Evolutionary conservation across 768 basidiomycete species (phyloP), one percentile per base, ranked within the genome.

Genomic region (Megacollybia marginata): DNA sequence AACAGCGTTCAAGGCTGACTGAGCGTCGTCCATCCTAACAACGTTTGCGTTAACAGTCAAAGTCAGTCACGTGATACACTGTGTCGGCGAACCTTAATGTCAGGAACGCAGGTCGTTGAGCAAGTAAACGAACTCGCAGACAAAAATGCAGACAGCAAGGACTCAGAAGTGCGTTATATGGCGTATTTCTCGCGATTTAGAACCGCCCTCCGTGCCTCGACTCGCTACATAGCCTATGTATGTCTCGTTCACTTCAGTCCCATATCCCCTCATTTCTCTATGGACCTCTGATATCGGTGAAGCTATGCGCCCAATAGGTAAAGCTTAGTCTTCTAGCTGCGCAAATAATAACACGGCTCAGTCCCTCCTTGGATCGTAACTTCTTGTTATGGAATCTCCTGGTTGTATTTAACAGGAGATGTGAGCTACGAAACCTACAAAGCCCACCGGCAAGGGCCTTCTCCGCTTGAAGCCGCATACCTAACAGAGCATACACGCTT

Each of bases 281-380:
- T 49, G 87, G 84, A 88, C 85, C 40, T 87, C 85, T 66, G 88
- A 89, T 59, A 69, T 90, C 20, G 89, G 89, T 43, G 89, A 91
- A 65, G 84, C 88, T 1, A 90, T 91, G 62, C 72, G 89, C 5
- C 28, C 28, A 44, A 28, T 19, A 28, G 15, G 15, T 40, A 15
- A 2, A 15, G 15, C 8, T 2, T 40, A 40, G 8, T 7, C 38
- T 40, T 40, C 38, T 7, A 40, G 38, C 9, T 88, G 88, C 2
- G 78, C 23, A 28, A 28, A 6, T 28, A 6, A 28, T 28, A 28
- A 28, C 23, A 28, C 23, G 23, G 23, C 23, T 28, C 91, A 33
- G 83, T 89, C 3, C 78, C 79, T 34, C 83, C 89, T 1, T 74
- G 74, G 62, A 52, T 85, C 13, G 88, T 92, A 11, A 78, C 77